Percentiles rank a stretch among this genome's conserved stretches.
These are phyloP conservation scores for Penicillium sp. DNA, from an alignment of 2,329 filamentous ascomycete genomes.

Conservation along the genomic window DNA sequence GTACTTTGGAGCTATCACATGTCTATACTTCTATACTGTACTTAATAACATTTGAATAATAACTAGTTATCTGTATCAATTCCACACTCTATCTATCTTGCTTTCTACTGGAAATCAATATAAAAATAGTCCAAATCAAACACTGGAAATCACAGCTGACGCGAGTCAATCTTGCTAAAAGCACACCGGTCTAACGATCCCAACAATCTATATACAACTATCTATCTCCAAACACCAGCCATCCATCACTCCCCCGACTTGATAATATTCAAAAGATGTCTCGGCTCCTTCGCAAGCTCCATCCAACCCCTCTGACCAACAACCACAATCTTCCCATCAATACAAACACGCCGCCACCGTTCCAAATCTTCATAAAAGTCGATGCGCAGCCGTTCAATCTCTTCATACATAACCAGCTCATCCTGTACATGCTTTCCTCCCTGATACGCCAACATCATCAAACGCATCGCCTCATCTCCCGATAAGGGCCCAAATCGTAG, in stretches of 20 bases:
- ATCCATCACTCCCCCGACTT: conserved; percentile 3
- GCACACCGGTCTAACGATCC: neutral
- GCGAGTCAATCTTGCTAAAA: neutral
- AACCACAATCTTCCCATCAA: conserved; percentile 88
- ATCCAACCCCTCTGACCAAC: conserved; percentile 75
- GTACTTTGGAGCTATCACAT: neutral
- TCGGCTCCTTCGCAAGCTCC: conserved; percentile 57
- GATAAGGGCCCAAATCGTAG: conserved; percentile 75
- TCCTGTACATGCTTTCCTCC: conserved; percentile 62
- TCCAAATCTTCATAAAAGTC: conserved; percentile 65
- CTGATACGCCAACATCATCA: conserved; percentile 72
- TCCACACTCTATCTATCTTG: neutral
- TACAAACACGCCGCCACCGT: conserved; percentile 82
- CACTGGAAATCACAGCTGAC: neutral
- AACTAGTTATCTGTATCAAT: too few species aligned
- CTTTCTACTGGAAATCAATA: too few species aligned
- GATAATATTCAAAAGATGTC: conserved; percentile 30
- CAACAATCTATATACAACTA: neutral
- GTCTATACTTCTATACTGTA: neutral
- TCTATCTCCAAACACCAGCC: neutral
- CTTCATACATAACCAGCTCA: conserved; percentile 70
- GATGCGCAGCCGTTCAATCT: conserved; percentile 71
- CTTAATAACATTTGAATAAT: too few species aligned
- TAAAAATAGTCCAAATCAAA: neutral
- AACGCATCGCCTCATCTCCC: conserved; percentile 71